Percentiles rank a stretch among this genome's conserved stretches.
These are phyloP conservation scores for Colletotrichum lupini DNA, from an alignment of 2,329 filamentous ascomycete genomes.

Conservation along the genomic window DNA sequence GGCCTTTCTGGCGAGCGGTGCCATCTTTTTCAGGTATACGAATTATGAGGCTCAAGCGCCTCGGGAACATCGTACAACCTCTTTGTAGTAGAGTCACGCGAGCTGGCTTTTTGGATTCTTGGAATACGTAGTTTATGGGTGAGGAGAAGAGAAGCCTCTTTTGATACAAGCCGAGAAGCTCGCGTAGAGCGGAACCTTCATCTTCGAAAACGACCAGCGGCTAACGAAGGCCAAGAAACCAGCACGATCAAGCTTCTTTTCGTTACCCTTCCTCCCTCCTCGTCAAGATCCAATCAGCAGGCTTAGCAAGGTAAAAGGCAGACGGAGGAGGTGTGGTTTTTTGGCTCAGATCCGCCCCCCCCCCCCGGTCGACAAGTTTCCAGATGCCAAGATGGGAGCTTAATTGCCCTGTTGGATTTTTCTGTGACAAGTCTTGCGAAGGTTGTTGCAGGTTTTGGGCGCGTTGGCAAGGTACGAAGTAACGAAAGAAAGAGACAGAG, in stretches of 20 bases:
- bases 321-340: not conserved
- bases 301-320: not conserved
- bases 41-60: not conserved
- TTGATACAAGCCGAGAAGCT: slow-evolving; percentile 8
- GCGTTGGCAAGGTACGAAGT: too few species aligned
- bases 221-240: not conserved
- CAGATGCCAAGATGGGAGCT: slow-evolving; percentile 34
- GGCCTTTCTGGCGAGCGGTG: too few species aligned
- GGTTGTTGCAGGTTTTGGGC: not conserved
- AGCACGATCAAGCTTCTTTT: slow-evolving; percentile 13
- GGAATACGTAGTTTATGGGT: not conserved
- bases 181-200: slow-evolving; percentile 9
- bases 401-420: slow-evolving; percentile 1
- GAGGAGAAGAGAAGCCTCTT: not conserved
- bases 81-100: not conserved
- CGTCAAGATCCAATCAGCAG: slow-evolving; percentile 9
- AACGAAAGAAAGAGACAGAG: not conserved
- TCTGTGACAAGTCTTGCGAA: slow-evolving; percentile 20
- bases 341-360: slow-evolving; percentile 16
- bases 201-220: slow-evolving; percentile 2
- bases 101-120: too few species aligned
- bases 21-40: not conserved
- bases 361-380: slow-evolving; percentile 2
- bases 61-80: not conserved
- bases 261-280: too few species aligned